Percentiles rank a stretch among this genome's conserved stretches.
phyloP scores from a whole-genome alignment of 352 stramenopile genomes.

The Phytophthora capsici region DNA sequence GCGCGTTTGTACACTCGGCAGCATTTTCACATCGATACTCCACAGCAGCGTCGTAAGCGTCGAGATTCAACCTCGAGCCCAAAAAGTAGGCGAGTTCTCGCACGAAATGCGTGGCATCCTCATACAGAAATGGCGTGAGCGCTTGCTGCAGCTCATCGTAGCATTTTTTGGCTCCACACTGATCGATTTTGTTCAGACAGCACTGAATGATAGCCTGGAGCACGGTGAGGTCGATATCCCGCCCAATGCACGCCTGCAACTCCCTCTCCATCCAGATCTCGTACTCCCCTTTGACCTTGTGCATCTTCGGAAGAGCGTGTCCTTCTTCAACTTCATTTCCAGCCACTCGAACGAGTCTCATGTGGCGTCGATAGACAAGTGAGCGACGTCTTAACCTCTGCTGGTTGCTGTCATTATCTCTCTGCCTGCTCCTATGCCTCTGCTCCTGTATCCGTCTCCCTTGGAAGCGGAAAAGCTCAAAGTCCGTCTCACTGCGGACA shows the following conservation, averaged over 20 bases:
- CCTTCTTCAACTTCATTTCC: slow-evolving; percentile 30
- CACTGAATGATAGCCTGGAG: slow-evolving; percentile 68
- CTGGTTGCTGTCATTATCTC: slow-evolving; percentile 6
- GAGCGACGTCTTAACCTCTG: slow-evolving; percentile 45
- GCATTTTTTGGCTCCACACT: slow-evolving; percentile 43
- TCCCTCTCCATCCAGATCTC: slow-evolving; percentile 68
- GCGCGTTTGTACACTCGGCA: slow-evolving; percentile 43
- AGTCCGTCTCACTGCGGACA: slow-evolving; percentile 72
- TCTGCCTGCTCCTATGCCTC: slow-evolving; percentile 14
- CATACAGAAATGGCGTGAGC: slow-evolving; percentile 68
- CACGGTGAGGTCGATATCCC: slow-evolving; percentile 69
- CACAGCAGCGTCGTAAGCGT: slow-evolving; percentile 71
- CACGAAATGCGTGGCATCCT: slow-evolving; percentile 66
- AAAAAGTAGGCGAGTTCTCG: slow-evolving; percentile 73
- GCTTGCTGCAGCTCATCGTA: slow-evolving; percentile 55
- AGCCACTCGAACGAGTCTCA: slow-evolving; percentile 62
- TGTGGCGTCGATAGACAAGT: slow-evolving; percentile 61
- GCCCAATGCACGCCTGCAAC: slow-evolving; percentile 68
- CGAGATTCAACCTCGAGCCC: slow-evolving; percentile 62
- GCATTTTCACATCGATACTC: slow-evolving; percentile 67
- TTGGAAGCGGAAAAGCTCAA: slow-evolving; percentile 59
- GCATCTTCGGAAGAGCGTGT: slow-evolving; percentile 36
- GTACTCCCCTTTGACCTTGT: slow-evolving; percentile 68
- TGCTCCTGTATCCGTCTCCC: slow-evolving; percentile 21
- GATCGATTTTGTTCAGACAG: slow-evolving; percentile 59